Base-by-base conservation (phyloP, 2,329 filamentous ascomycete genomes). In the Magnaporthiopsis rhizophila region DNA sequence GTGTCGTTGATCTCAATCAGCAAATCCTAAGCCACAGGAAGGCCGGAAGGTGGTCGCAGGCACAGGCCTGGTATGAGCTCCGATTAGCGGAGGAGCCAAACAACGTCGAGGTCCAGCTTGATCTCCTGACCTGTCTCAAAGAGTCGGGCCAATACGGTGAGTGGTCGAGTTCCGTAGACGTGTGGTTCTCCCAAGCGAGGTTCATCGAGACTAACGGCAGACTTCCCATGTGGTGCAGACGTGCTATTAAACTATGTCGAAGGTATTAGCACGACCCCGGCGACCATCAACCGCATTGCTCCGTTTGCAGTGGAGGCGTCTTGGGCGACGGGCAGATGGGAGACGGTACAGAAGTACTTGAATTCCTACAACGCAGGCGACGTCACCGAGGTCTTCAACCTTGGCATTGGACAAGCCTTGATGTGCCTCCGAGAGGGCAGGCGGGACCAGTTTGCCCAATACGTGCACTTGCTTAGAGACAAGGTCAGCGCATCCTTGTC, bases 41-140 rank as follows among this genome's bases (percentile, higher is more conserved):
- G 74, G 91, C 93, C 26, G 95, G 95, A 4, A 84, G 93, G 67
- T 99, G 95, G 93, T 89, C 91, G 21, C 91, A 94, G 62, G 95
- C 93, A 30, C 95, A 98, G 76, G 96, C 91, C 67, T 99, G 96
- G 95, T 98, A 97, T 74, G 93, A 99, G 73, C 87, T 97, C 68
- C 89, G 93, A 67, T 81, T 98, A 45, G 88, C 90, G 3, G 88
- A 95, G 70, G 83, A 89, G 59, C 93, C 94, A 0, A 81, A 88
- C 63, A 89, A 96, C 72, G 74, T 84, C 24, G 89, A 96, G 65
- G 83, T 90, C 15, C 93, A 97, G 73, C 81, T 91, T 65, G 90
- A 96, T 70, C 82, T 99, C 50, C 80, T 99, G 64, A 90, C 88
- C 36, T 98, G 95, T 70, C 81, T 99, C 12, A 93, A 92, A 72